A percentile compares a stretch with the other conserved stretches of the same genome.
phyloP scores from a whole-genome alignment of 352 stramenopile genomes.

The Globisporangium megalacanthum region DNA sequence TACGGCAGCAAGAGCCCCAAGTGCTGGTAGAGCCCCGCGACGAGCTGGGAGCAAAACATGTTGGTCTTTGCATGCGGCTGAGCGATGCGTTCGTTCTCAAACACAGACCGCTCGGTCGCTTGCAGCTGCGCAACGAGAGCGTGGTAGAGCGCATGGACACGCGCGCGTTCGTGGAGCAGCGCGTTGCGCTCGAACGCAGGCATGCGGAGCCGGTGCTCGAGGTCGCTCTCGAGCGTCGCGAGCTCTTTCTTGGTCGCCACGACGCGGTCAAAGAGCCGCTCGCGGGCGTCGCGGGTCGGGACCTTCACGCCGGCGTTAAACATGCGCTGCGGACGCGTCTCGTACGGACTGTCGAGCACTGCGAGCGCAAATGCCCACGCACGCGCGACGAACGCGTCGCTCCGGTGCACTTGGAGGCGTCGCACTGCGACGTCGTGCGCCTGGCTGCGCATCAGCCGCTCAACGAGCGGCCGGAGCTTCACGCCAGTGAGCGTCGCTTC shows the following conservation, averaged over 20 bases:
- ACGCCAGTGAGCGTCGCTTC: slow-evolving; percentile 75
- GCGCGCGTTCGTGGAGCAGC: slow-evolving; percentile 40
- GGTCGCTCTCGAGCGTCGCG: slow-evolving; percentile 48
- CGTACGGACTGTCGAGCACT: slow-evolving; percentile 70
- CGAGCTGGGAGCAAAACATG: slow-evolving; percentile 83
- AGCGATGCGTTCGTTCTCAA: slow-evolving; percentile 69
- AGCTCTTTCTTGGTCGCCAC: slow-evolving; percentile 64
- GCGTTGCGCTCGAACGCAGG: slow-evolving; percentile 70
- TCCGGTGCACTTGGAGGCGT: slow-evolving; percentile 66
- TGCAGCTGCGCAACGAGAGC: slow-evolving; percentile 48
- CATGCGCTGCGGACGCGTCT: slow-evolving; percentile 63
- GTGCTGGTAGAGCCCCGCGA: slow-evolving; percentile 76
- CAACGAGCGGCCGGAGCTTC: slow-evolving; percentile 76
- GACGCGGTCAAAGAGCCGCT: slow-evolving; percentile 69
- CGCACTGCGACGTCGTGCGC: slow-evolving; percentile 66
- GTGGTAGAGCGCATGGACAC: slow-evolving; percentile 50
- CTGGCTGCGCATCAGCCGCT: slow-evolving; percentile 65
- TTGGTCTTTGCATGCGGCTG: slow-evolving; percentile 36
- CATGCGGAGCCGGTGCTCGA: slow-evolving; percentile 66
- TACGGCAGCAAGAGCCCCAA: slow-evolving; percentile 73
- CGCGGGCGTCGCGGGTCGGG: slow-evolving; percentile 57
- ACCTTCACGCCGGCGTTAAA: slow-evolving; percentile 77
- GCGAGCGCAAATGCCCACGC: slow-evolving; percentile 52
- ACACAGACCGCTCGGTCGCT: slow-evolving; percentile 65
- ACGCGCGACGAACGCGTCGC: slow-evolving; percentile 47